Percentiles rank a stretch among this genome's conserved stretches.
Evolutionary conservation across 2,329 filamentous ascomycete species (phyloP).

Genomic region (Colletotrichum tropicicola): DNA sequence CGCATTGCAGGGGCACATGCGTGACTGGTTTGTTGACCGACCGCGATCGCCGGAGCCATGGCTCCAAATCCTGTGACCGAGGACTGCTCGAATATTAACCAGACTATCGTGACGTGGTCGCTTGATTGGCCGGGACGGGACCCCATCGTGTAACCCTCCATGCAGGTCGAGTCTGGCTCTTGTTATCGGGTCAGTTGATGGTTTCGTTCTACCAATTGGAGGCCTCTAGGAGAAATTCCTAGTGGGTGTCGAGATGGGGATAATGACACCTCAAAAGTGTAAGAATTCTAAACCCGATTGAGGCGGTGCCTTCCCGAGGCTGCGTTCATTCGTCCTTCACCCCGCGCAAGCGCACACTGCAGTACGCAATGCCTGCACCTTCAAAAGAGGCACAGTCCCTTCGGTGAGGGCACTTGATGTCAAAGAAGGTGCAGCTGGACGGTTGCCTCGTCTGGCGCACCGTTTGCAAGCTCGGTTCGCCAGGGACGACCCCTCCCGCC

Average conservation of each 20-base stretch:
- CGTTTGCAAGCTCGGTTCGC: neutral
- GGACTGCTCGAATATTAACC: neutral
- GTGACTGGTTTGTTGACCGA: slow-evolving; percentile 10
- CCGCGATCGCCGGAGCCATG: neutral
- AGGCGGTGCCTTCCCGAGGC: neutral
- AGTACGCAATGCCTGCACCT: slow-evolving; percentile 1
- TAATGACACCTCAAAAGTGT: slow-evolving; percentile 2
- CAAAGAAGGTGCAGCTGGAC: neutral
- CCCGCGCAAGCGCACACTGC: slow-evolving; percentile 5
- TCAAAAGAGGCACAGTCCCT: slow-evolving; percentile 10
- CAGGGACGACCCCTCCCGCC: slow-evolving; percentile 16
- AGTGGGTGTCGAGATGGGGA: neutral
- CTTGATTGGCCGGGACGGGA: neutral
- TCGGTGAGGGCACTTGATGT: slow-evolving; percentile 8
- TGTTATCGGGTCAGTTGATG: slow-evolving; percentile 7
- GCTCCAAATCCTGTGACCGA: slow-evolving; percentile 4
- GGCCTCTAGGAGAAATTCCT: neutral
- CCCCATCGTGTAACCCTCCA: slow-evolving; percentile 62
- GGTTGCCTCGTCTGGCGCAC: slow-evolving; percentile 20
- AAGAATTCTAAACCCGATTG: slow-evolving; percentile 7
- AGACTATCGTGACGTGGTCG: neutral
- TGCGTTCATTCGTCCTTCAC: slow-evolving; percentile 14
- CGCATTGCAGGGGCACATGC: slow-evolving; percentile 1
- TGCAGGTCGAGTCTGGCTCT: slow-evolving; percentile 69
- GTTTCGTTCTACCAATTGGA: slow-evolving; percentile 6